These are phyloP conservation scores for Geotrichum candidum DNA, from an alignment of 1,139 yeast genomes.

Conservation along the genomic window DNA sequence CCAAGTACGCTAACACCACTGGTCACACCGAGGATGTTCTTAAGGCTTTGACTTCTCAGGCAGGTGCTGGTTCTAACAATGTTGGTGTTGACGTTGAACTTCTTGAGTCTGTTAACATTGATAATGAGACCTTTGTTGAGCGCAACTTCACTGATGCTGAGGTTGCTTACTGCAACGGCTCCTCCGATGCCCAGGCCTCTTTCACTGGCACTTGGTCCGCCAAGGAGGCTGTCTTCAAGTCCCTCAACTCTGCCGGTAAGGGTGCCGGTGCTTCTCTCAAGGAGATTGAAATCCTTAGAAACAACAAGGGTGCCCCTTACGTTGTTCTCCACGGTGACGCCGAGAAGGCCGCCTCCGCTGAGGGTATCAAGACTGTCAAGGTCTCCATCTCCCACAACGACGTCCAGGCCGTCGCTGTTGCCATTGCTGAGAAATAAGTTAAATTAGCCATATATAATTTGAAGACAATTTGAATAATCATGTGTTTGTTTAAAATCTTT, in stretches of 20 bases:
- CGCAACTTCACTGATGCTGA: slow-evolving; percentile 85
- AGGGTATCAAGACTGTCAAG: slow-evolving; percentile 65
- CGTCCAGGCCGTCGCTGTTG: slow-evolving; percentile 96
- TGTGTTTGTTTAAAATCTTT: neutral
- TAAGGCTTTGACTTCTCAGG: slow-evolving; percentile 39
- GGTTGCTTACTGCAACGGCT: slow-evolving; percentile 60
- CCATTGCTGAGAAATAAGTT: slow-evolving; percentile 54
- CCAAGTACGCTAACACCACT: slow-evolving; percentile 33
- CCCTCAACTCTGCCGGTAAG: slow-evolving; percentile 78
- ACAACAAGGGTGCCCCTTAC: slow-evolving; percentile 71
- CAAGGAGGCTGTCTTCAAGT: slow-evolving; percentile 97
- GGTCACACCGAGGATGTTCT: slow-evolving; percentile 41
- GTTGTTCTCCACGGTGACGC: slow-evolving; percentile 78
- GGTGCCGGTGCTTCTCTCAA: slow-evolving; percentile 94
- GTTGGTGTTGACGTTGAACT: slow-evolving; percentile 98
- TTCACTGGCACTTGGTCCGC: slow-evolving; percentile 99
- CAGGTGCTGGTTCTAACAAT: slow-evolving; percentile 52
- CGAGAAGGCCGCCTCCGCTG: slow-evolving; percentile 58
- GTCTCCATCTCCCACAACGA: slow-evolving; percentile 96
- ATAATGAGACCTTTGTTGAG: slow-evolving; percentile 81
- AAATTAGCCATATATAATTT: neutral
- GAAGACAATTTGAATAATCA: neutral
- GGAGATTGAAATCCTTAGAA: slow-evolving; percentile 83
- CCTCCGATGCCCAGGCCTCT: slow-evolving; percentile 76
- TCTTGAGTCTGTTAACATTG: slow-evolving; percentile 69